A percentile compares a stretch with the other conserved stretches of the same genome.
Conservation (phyloP, 768 basidiomycete species). For the Boletus rex-veris region DNA sequence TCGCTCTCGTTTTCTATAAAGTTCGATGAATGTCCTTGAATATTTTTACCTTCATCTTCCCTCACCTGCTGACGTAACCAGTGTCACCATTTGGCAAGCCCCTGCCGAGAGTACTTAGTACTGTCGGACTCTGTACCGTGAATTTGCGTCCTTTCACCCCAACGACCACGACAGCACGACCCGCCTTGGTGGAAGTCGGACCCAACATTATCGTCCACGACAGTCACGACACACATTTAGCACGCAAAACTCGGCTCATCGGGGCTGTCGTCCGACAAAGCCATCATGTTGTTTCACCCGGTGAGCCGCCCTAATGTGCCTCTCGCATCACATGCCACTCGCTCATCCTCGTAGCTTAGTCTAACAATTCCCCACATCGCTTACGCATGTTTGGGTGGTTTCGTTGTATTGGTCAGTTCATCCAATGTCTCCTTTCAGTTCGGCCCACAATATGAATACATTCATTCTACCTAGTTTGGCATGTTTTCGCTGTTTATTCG, state of each 20-base stretch:
- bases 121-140: too few species aligned
- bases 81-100: background rate
- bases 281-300: slow-evolving; percentile 53
- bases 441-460: background rate
- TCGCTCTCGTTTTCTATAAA: slow-evolving; percentile 10
- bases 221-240: slow-evolving; percentile 1
- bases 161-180: slow-evolving; percentile 1
- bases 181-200: background rate
- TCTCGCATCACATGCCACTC: background rate
- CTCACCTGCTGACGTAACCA: slow-evolving; percentile 21
- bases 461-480: slow-evolving; percentile 59
- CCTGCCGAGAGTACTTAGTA: slow-evolving; percentile 1
- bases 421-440: background rate
- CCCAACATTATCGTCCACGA: background rate
- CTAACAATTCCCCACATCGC: slow-evolving; percentile 69
- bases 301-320: slow-evolving; percentile 31
- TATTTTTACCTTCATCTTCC: too few species aligned
- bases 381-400: slow-evolving; percentile 78
- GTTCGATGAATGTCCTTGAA: too few species aligned
- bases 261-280: slow-evolving; percentile 13
- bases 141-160: too few species aligned
- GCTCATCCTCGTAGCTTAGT: slow-evolving; percentile 29
- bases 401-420: slow-evolving; percentile 65
- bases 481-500: slow-evolving; percentile 93
- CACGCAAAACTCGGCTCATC: background rate